Base-by-base conservation (phyloP, 441 rosid genomes). In the Erodium texanum region DNA sequence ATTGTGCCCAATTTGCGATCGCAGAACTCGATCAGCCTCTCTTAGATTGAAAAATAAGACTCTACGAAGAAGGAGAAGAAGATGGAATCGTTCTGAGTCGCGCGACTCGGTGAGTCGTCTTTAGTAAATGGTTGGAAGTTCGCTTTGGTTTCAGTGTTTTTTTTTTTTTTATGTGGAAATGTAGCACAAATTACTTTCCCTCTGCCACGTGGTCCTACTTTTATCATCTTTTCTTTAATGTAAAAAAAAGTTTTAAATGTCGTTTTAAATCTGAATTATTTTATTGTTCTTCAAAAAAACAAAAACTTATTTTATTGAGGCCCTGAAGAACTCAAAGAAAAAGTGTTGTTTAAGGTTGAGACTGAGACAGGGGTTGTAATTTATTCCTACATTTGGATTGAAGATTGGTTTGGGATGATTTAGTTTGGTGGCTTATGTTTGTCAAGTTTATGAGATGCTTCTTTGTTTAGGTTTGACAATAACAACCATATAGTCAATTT, bases 21-120 rank as follows among this genome's bases (percentile, higher is more conserved):
- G 65, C 32, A 23, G 66, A 68, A 66, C 61, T 74, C 67, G 63
- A 75, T 41, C 70, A 63, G 71, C 74, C 71, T 1, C 15, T 41
- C 1, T 41, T 34, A 34, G 38, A 34, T 34, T 34, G 38, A 34
- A 10, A 10, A 36, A n/a, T n/a, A n/a, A n/a, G n/a, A n/a, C 36
- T 43, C 2, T 43, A 3, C 2, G 59, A 52, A 2, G 58, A 50
- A 6, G 18, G 20, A 16, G 0, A 8, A 3, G 7, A 14, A 18
- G 59, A 18, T n/a, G 59, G 22, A 16, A 16, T 50, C 22, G 22
- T 6, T 16, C 22, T 9, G 59, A 52, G 59, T 52, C n/a, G 59
- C n/a, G 59, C 5, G 59, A 52, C 59, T 52, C 59, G 59, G 59
- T n/a, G 20, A 52, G 58, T 41, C 15, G 48, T 41, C 48, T 41